Conservation (phyloP, 2,329 filamentous ascomycete genomes). For the Neofusicoccum ribis region DNA sequence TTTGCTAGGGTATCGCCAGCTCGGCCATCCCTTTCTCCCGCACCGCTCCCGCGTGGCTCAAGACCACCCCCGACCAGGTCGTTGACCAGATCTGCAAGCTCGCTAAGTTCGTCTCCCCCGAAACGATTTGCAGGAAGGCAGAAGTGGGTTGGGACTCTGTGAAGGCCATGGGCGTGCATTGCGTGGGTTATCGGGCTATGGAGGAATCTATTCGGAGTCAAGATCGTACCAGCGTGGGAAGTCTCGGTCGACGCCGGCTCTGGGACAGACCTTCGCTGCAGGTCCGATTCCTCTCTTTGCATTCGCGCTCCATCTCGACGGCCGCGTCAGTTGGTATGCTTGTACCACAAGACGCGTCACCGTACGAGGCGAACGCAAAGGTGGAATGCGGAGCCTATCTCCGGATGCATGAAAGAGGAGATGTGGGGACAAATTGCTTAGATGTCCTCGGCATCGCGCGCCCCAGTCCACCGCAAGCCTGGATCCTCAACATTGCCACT, state of each 20-base stretch:
- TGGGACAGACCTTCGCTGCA: no score
- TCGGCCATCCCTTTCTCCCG: slow-evolving; percentile 97
- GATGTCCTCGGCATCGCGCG: neutral
- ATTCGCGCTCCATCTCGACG: neutral
- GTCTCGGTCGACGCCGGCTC: no score
- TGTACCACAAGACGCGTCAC: neutral
- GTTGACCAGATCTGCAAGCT: slow-evolving; percentile 99
- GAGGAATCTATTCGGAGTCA: neutral
- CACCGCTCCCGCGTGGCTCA: slow-evolving; percentile 89
- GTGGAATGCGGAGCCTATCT: no score
- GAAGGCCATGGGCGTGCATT: neutral
- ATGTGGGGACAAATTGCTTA: neutral
- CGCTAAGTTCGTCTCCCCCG: slow-evolving; percentile 48
- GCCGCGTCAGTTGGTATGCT: neutral
- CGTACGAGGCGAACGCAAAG: neutral
- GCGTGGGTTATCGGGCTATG: neutral
- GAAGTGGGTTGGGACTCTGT: neutral
- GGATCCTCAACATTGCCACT: neutral
- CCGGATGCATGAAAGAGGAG: neutral
- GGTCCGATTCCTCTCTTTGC: no score
- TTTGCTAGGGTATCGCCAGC: slow-evolving; percentile 94
- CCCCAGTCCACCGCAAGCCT: neutral
- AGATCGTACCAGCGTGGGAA: no score
- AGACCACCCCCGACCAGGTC: slow-evolving; percentile 97
- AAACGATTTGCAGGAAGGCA: neutral